phyloP scores from a whole-genome alignment of 805 yeast genomes.

The Ogataea angusta region DNA sequence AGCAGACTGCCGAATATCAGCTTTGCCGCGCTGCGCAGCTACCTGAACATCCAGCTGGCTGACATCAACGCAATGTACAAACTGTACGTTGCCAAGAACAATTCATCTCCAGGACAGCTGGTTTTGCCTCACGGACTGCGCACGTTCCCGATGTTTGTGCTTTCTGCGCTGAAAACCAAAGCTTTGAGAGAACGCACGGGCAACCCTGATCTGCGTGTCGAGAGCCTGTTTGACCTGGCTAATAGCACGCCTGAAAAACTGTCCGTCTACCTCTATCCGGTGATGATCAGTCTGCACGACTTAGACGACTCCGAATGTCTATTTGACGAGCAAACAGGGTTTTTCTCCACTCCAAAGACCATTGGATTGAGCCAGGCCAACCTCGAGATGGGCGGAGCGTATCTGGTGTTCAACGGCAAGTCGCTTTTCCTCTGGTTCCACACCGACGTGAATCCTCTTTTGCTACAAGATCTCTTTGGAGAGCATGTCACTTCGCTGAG shows the following conservation, averaged over 20 bases:
- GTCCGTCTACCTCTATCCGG: slow-evolving; percentile 72
- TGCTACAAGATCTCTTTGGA: slow-evolving; percentile 76
- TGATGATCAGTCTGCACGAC: slow-evolving; percentile 68
- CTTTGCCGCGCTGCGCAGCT: slow-evolving; percentile 32
- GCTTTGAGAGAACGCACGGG: slow-evolving; percentile 53
- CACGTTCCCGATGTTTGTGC: slow-evolving; percentile 62
- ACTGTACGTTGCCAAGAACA: slow-evolving; percentile 39
- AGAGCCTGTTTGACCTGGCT: slow-evolving; percentile 48
- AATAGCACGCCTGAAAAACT: slow-evolving; percentile 54
- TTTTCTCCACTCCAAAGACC: slow-evolving; percentile 49
- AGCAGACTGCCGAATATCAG: slow-evolving; percentile 40
- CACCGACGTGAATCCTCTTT: slow-evolving; percentile 59
- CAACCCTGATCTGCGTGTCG: slow-evolving; percentile 63
- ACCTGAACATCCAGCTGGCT: slow-evolving; percentile 39
- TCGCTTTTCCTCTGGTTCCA: slow-evolving; percentile 63
- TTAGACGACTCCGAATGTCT: slow-evolving; percentile 57
- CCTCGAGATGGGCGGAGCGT: slow-evolving; percentile 68
- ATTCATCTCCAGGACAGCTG: slow-evolving; percentile 55
- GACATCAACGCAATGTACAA: slow-evolving; percentile 62
- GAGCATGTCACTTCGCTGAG: slow-evolving; percentile 41
- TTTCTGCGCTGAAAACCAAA: slow-evolving; percentile 66
- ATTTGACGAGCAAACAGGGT: slow-evolving; percentile 38
- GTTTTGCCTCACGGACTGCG: slow-evolving; percentile 79
- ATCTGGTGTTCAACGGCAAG: slow-evolving; percentile 69
- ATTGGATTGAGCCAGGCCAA: slow-evolving; percentile 41